A percentile compares a stretch with the other conserved stretches of the same genome.
These are phyloP conservation scores for Phytophthora niederhauseri DNA, from an alignment of 352 stramenopile species.

Conservation along the genomic window DNA sequence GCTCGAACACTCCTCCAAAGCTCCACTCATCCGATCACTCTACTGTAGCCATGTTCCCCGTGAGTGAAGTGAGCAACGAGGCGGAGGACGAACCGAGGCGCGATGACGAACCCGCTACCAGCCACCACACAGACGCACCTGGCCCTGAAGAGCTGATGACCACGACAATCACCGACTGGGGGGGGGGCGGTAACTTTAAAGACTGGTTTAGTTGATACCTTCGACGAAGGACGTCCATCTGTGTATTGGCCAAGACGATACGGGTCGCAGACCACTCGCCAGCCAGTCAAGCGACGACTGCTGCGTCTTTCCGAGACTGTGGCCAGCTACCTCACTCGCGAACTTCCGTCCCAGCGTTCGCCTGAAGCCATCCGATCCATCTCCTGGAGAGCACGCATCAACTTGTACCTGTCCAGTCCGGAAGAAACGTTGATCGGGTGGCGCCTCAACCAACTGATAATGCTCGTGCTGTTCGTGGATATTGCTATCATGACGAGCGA, in stretches of 20 bases:
- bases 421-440: conserved; percentile 45
- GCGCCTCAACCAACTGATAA: conserved; percentile 34
- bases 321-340: conserved; percentile 1
- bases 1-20: too few relatives aligned
- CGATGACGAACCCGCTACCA: neutral
- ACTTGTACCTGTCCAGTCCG: conserved; percentile 41
- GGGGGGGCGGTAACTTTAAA: neutral
- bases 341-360: conserved; percentile 8
- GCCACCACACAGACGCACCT: neutral
- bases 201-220: neutral
- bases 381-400: conserved; percentile 24
- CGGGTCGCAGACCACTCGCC: neutral
- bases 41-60: neutral
- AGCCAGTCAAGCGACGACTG: neutral
- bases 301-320: conserved; percentile 2
- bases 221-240: neutral
- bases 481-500: conserved; percentile 38
- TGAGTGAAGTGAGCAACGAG: neutral
- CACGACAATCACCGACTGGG: neutral
- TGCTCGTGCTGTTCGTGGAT: conserved; percentile 40
- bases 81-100: neutral
- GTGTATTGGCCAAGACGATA: neutral
- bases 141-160: neutral
- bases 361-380: conserved; percentile 34
- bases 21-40: too few relatives aligned